Evolutionary conservation across 2,329 filamentous ascomycete genomes (phyloP), one percentile per base, ranked within the genome.

Genomic region (Diaporthe humulicola): DNA sequence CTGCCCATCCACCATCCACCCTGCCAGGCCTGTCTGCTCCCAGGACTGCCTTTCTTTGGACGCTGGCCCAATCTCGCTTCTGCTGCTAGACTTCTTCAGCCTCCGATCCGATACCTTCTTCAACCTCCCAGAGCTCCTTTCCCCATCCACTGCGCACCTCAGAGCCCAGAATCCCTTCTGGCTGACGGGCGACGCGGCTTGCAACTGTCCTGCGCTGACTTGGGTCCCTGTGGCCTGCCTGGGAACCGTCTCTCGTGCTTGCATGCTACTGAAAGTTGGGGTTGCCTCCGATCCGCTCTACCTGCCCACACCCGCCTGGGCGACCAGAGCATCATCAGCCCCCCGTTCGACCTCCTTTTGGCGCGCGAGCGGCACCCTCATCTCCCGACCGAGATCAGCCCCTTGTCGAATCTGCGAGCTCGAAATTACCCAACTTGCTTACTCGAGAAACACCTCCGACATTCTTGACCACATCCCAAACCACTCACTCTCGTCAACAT

Each of bases 11-110:
- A 73, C 57, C 57, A 28, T 42, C 45, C 58, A 69, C 54, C 60
- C 73, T 48, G 45, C 60, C 56, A 76, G 38, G 50, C 71, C 74
- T 71, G 70, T 58, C 74, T n/a, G n/a, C n/a, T 61, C 64, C 70
- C 70, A 61, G 70, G 70, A 64, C 70, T 64, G 70, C 57, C 70
- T 72, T 72, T 72, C 70, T 70, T 64, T 64, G 70, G 58, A 42
- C 57, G 48, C 70, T 72, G 70, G 70, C 70, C 50, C 70, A 85
- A 88, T 88, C 81, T 88, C 87, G 87, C 86, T 88, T 88, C 85
- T 83, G 83, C 83, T 84, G 84, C 84, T 83, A 83, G 81, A 82
- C 81, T 82, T 82, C 82, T 82, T 86, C 84, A 86, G 86, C 85
- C 84, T 86, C 83, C 82, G 83, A 84, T 83, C 84, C 84, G 82